Percentiles rank a stretch among this genome's conserved stretches.
Conservation (phyloP, 768 basidiomycete genomes). For the Pleurotus pulmonarius region DNA sequence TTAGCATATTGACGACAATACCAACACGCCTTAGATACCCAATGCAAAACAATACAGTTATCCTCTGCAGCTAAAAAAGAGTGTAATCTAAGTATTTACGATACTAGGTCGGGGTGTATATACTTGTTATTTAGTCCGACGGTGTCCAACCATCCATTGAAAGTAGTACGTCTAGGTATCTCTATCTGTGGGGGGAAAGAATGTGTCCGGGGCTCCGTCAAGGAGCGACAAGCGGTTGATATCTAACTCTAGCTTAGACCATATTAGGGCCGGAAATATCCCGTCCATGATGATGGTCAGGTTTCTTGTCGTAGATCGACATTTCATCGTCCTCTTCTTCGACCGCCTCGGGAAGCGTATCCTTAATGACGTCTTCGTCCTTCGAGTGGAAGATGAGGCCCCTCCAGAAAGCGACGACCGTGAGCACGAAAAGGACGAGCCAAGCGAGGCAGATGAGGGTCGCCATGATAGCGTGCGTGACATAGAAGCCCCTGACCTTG, state of each 20-base stretch:
- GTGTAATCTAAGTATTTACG: too few species aligned
- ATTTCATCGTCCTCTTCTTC: background rate
- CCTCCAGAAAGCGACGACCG: conserved; percentile 34
- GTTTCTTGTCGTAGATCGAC: conserved; percentile 3
- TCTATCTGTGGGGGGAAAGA: too few species aligned
- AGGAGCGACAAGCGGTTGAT: too few species aligned
- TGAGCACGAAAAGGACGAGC: conserved; percentile 37
- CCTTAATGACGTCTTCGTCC: conserved; percentile 39
- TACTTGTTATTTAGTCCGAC: background rate
- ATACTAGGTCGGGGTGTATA: too few species aligned
- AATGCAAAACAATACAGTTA: too few species aligned
- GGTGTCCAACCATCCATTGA: background rate
- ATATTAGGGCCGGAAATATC: conserved; percentile 3
- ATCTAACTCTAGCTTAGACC: background rate
- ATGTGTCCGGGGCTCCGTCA: too few species aligned
- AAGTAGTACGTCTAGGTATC: too few species aligned
- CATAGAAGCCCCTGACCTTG: conserved; percentile 32
- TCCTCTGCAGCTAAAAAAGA: too few species aligned
- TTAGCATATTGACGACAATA: too few species aligned
- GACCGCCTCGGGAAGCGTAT: conserved; percentile 12
- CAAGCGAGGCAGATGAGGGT: conserved; percentile 36
- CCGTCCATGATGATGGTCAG: background rate
- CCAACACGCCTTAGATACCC: too few species aligned
- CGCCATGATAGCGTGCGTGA: conserved; percentile 36
- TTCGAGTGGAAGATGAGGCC: conserved; percentile 40